Evolutionary conservation across 257 asterid species (phyloP).

Genomic region (Fraxinus pennsylvanica): DNA sequence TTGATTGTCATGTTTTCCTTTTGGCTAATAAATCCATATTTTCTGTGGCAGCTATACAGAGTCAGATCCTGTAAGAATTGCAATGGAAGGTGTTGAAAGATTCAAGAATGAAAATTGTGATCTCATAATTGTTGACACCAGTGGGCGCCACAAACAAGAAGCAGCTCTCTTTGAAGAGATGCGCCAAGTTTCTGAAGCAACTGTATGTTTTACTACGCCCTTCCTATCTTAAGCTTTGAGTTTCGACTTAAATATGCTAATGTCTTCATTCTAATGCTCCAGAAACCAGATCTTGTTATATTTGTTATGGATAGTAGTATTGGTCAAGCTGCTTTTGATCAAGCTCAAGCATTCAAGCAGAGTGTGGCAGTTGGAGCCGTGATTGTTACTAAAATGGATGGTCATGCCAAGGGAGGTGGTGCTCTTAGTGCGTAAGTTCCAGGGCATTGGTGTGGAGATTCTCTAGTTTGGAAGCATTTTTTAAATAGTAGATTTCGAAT

Average conservation of each 20-base stretch:
- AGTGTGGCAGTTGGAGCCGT: constrained; percentile 99
- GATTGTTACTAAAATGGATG: constrained; percentile 96
- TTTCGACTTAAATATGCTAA: constrained; percentile 10
- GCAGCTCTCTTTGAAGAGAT: constrained; percentile 95
- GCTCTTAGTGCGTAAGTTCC: constrained; percentile 98
- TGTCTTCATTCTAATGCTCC: constrained; percentile 28
- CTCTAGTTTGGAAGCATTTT: not conserved
- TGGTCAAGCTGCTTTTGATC: constrained; percentile 99
- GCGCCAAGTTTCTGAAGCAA: constrained; percentile 98
- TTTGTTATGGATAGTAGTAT: constrained; percentile 99
- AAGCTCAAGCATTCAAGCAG: constrained; percentile 97
- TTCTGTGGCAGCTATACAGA: constrained; percentile 80
- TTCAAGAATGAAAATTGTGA: constrained; percentile 90
- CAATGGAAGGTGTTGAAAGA: constrained; percentile 91
- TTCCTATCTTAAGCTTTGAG: constrained; percentile 3
- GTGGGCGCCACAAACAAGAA: constrained; percentile 99
- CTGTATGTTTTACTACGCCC: constrained; percentile 42
- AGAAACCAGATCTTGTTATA: constrained; percentile 97
- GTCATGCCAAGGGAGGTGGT: constrained; percentile 99
- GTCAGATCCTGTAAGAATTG: constrained; percentile 98
- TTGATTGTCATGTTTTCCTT: not conserved
- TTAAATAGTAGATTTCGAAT: constrained; percentile 15
- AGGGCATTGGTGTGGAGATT: not conserved
- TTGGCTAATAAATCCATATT: constrained; percentile 15
- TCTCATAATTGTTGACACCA: constrained; percentile 91